Base-by-base conservation (phyloP, 1,284 basidiomycete genomes). In the Cutaneotrichosporon sp. region DNA sequence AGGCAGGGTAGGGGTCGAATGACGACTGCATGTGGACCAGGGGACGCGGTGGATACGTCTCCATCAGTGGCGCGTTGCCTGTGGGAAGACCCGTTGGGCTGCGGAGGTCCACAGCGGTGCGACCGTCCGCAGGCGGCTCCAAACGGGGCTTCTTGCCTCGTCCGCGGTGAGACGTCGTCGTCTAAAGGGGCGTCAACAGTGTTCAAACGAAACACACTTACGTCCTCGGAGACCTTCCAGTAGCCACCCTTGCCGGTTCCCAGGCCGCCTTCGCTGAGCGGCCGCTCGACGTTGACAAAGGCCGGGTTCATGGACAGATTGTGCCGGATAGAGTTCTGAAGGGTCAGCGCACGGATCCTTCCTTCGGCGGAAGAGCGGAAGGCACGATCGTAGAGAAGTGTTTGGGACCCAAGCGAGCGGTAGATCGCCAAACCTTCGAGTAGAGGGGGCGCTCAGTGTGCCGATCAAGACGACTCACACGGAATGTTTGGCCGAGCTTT, bases 241-340 rank as follows among this genome's bases (percentile, higher is more conserved):
- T 72, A 73, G 8, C 69, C 69, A n/a, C 74, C 74, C 55, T 74
- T 76, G 27, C 64, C 64, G 4, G 55, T 57, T 7, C 72, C 71
- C 7, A 63, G 43, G 9, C 62, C 60, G 1, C 66, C 69, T 18
- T 72, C 72, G 36, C 61, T 56, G 5, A 50, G 54, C 0, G 67
- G 62, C 16, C 72, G 59, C 46, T 73, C 70, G 38, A 84, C 82
- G 59, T 85, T 85, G 60, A 83, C 76, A 76, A 95, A 95, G 54
- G 88, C 86, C 62, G 87, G 85, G 74, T 92, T 89, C 38, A 94
- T 79, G 4, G 89, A 91, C 4, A 95, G 82, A 66, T 88, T 90
- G 78, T 95, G 92, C 11, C 92, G 84, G 61, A 95, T 91, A 8
- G 90, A 92, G 71, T 87, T 87, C 89, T 72, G 56, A 27, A n/a